Evolutionary conservation across 805 yeast species (phyloP).

Genomic region (Candida xyloterini): DNA sequence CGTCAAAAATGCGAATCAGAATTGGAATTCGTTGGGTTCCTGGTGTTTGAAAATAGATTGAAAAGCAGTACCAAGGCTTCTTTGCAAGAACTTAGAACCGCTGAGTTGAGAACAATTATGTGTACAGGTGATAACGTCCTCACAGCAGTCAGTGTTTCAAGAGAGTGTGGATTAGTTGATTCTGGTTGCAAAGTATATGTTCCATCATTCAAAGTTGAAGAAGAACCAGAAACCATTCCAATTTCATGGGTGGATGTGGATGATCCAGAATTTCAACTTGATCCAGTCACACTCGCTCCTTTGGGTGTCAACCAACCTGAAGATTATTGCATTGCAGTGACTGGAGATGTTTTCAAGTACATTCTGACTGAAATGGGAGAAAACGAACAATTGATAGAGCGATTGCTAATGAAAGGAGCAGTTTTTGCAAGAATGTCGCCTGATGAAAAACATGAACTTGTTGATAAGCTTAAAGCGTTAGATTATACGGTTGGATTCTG

Average conservation of each 20-base stretch:
- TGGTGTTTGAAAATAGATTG: conserved; percentile 87
- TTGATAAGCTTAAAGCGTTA: conserved; percentile 74
- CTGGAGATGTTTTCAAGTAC: conserved; percentile 88
- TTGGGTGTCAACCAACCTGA: conserved; percentile 30
- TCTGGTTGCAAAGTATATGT: conserved; percentile 49
- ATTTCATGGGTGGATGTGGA: conserved; percentile 70
- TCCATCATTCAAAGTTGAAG: conserved; percentile 46
- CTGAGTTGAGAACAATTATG: conserved; percentile 83
- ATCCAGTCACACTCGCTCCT: conserved; percentile 60
- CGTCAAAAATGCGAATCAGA: conserved; percentile 70
- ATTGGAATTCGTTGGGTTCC: conserved; percentile 78
- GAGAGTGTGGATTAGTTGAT: conserved; percentile 70
- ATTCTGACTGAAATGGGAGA: conserved; percentile 57
- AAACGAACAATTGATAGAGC: conserved; percentile 39
- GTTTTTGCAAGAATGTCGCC: conserved; percentile 98
- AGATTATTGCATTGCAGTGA: conserved; percentile 71
- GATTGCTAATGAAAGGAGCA: conserved; percentile 65
- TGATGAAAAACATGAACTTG: conserved; percentile 95
- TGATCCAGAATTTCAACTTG: conserved; percentile 53
- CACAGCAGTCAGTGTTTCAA: conserved; percentile 91
- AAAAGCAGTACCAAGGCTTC: conserved; percentile 67
- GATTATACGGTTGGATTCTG: conserved; percentile 96
- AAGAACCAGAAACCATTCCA: conserved; percentile 19
- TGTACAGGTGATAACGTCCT: conserved; percentile 96
- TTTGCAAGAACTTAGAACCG: conserved; percentile 55